Evolutionary conservation across 2,329 filamentous ascomycete genomes (phyloP).

Genomic region (Colletotrichum siamense): DNA sequence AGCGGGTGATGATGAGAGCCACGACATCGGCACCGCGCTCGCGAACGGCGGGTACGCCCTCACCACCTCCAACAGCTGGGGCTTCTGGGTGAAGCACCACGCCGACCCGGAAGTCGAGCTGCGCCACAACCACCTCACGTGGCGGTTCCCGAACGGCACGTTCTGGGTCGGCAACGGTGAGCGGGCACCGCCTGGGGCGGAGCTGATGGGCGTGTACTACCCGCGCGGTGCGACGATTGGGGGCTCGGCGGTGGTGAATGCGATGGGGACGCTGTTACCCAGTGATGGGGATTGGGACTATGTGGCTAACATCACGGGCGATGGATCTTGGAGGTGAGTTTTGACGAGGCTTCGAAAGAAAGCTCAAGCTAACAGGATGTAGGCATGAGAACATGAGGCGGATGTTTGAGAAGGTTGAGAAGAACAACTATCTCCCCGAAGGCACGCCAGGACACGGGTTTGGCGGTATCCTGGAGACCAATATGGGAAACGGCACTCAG

Average conservation of each 20-base stretch:
- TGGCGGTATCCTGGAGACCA: conserved; percentile 40
- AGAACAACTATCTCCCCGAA: conserved; percentile 44
- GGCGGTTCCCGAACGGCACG: conserved; percentile 37
- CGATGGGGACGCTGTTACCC: conserved; percentile 62
- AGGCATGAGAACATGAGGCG: conserved; percentile 36
- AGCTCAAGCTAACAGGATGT: background rate
- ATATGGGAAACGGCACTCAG: conserved; percentile 4
- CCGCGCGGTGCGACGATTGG: conserved; percentile 51
- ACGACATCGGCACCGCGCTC: background rate
- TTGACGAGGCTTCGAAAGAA: too few relatives aligned
- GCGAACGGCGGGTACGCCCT: conserved; percentile 20
- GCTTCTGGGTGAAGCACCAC: background rate
- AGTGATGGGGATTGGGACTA: conserved; percentile 63
- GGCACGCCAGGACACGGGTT: conserved; percentile 46
- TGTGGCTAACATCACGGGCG: conserved; percentile 63
- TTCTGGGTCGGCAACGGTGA: conserved; percentile 27
- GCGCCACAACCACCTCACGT: conserved; percentile 39
- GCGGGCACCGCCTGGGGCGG: conserved; percentile 38
- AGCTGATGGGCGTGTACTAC: conserved; percentile 48
- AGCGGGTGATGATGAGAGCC: conserved; percentile 48
- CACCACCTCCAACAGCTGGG: conserved; percentile 10
- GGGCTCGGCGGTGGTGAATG: conserved; percentile 64
- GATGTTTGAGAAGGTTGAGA: conserved; percentile 37
- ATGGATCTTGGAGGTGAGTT: conserved; percentile 55
- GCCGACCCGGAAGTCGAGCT: background rate